A percentile compares a stretch with the other conserved stretches of the same genome.
Evolutionary conservation across 306 rosid genomes (phyloP).

Genomic region (Dalbergia cochinchinensis): DNA sequence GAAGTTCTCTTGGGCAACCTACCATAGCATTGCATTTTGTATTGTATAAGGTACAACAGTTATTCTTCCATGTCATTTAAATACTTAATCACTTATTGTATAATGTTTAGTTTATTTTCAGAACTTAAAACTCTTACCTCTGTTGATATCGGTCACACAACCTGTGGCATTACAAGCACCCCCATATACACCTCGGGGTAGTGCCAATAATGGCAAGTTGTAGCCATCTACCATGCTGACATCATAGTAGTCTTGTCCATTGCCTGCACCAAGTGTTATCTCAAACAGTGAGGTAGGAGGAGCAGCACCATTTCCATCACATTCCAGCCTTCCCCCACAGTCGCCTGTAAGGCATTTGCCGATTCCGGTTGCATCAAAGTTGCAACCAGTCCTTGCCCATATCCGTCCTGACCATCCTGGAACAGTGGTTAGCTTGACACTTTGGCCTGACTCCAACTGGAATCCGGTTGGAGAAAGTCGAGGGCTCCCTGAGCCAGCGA

Average conservation of each 20-base stretch:
- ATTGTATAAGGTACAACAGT: background rate
- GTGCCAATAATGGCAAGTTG: conserved; percentile 70
- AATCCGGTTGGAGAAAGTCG: conserved; percentile 67
- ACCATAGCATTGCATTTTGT: conserved; percentile 30
- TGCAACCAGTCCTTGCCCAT: conserved; percentile 91
- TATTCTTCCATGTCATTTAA: conserved; percentile 20
- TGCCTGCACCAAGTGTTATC: conserved; percentile 71
- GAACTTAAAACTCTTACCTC: conserved; percentile 50
- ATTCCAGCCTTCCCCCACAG: conserved; percentile 82
- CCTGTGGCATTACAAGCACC: conserved; percentile 78
- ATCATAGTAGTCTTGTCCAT: conserved; percentile 69
- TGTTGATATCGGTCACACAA: conserved; percentile 68
- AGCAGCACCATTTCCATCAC: conserved; percentile 75
- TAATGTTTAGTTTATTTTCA: background rate
- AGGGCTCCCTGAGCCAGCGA: conserved; percentile 69
- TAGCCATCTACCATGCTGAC: conserved; percentile 86
- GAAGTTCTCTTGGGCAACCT: conserved; percentile 92
- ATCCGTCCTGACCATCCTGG: conserved; percentile 87
- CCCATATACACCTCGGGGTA: conserved; percentile 57
- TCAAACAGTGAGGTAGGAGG: conserved; percentile 86
- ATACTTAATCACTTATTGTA: background rate
- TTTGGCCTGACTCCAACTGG: conserved; percentile 57
- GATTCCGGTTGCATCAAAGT: conserved; percentile 64
- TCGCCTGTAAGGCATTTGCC: conserved; percentile 86
- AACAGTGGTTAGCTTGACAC: conserved; percentile 52